Conservation (phyloP, 176 grass and related monocot species). For the Dactylis glomerata region DNA sequence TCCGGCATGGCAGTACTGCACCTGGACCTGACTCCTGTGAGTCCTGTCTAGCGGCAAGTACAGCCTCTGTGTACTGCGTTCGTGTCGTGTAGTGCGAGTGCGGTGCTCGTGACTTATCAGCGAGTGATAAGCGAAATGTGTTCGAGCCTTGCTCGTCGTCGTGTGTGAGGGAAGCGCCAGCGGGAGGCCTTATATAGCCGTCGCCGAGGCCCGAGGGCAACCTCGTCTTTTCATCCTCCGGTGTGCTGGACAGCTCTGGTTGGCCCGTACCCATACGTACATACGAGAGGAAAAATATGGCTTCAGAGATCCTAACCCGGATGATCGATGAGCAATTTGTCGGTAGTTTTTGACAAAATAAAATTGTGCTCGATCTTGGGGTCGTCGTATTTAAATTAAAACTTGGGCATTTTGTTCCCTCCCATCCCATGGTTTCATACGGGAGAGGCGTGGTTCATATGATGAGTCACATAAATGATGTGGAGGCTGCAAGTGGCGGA, state of each 20-base stretch:
- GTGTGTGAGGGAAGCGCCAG: not conserved
- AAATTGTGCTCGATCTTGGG: not conserved
- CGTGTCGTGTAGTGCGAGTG: not conserved
- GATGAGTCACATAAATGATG: slow-evolving; percentile 50
- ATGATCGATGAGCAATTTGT: not conserved
- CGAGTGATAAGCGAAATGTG: not conserved
- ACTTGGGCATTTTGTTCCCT: not conserved
- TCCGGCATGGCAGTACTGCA: slow-evolving; percentile 34
- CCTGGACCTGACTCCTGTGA: not conserved
- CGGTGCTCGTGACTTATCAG: not conserved
- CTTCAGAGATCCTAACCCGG: not conserved
- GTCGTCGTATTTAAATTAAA: not conserved
- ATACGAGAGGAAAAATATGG: slow-evolving; percentile 30
- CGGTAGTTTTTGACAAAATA: not conserved
- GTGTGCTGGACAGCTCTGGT: not conserved
- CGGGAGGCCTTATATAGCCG: not conserved
- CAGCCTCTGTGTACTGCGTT: not conserved
- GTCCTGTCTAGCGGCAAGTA: not conserved
- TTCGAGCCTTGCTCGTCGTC: not conserved
- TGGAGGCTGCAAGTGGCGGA: slow-evolving; percentile 24
- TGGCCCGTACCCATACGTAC: slow-evolving; percentile 18
- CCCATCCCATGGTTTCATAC: not conserved
- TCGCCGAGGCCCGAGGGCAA: not conserved
- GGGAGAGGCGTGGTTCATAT: slow-evolving; percentile 30
- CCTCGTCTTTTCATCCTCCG: not conserved